These are phyloP conservation scores for Hortaea sp. DNA, from an alignment of 2,329 filamentous ascomycete species.

Conservation along the genomic window DNA sequence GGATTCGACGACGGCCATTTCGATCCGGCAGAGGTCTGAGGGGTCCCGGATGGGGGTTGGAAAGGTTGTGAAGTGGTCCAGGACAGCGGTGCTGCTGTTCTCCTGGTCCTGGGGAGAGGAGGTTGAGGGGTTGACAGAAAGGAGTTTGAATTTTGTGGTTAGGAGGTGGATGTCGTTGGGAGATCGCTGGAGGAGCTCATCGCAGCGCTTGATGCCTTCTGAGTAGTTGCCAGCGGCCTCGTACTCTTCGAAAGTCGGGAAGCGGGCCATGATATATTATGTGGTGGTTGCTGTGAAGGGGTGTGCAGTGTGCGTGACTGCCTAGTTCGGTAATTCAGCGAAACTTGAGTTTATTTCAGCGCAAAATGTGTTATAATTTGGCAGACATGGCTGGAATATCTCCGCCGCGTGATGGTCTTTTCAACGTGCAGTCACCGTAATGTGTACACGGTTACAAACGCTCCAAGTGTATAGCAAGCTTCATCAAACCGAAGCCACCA, in stretches of 20 bases:
- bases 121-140: conserved; percentile 12
- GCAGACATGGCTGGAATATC: no score
- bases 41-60: conserved; percentile 18
- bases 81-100: conserved; percentile 11
- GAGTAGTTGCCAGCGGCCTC: conserved; percentile 15
- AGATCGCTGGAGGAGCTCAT: conserved; percentile 21
- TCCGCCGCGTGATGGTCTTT: no score
- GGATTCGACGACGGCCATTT: conserved; percentile 18
- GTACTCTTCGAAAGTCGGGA: conserved; percentile 25
- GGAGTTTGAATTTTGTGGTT: conserved; percentile 22
- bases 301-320: neutral
- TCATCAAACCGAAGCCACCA: no score
- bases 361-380: no score
- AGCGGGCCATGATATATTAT: conserved; percentile 20
- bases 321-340: neutral
- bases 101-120: conserved; percentile 2
- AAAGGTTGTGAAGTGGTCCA: conserved; percentile 13
- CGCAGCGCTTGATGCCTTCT: conserved; percentile 24
- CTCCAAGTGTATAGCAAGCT: no score
- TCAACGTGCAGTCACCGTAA: no score
- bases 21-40: conserved; percentile 17
- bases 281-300: neutral
- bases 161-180: conserved; percentile 20
- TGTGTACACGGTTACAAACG: no score
- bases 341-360: no score